Base-by-base conservation (phyloP, 441 rosid species). In the Euphorbia schlechtendalii region DNA sequence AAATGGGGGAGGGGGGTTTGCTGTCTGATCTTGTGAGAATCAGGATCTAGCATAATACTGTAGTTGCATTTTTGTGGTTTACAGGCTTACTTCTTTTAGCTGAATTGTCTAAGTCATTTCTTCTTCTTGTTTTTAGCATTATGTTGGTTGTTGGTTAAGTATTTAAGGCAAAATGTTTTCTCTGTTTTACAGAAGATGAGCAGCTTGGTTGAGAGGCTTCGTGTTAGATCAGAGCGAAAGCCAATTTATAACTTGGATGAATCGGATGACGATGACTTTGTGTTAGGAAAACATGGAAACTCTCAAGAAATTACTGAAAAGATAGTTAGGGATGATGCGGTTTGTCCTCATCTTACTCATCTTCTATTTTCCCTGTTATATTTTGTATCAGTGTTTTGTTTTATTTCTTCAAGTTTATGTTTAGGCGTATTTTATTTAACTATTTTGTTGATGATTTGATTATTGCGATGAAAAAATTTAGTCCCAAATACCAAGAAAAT, bases 141-240 rank as follows among this genome's bases (percentile, higher is more conserved):
- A 22, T 34, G 10, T 34, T 21, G 27, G 32, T 48, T 51, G 41
- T 48, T 48, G 56, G 43, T 65, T 7, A 14, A 43, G 41, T 27
- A 56, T n/a, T 36, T 38, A 14, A 38, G 7, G 8, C 48, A 13
- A 24, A 66, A 22, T 27, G 4, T 20, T 49, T 41, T 57, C 10
- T 43, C 32, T 67, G 38, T 49, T 30, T 49, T 74, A 77, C 83
- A 89, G 94, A 78, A 80, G 30, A 95, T 95, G 99, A 95, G 97
- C 81, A 95, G 99, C 84, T 82, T 95, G 76, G 98, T 85, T 38
- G 99, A 95, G 86, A 82, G 98, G 86, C 91, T 95, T 20, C 94
- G 98, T n/a, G 82, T 78, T 56, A 75, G 99, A 78, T 83, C 98
- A 36, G 97, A 89, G 61, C 78, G 92, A 71, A 92, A 65, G 78